These are phyloP conservation scores for Hypsizygus marmoreus DNA, from an alignment of 768 basidiomycete genomes.

Conservation along the genomic window DNA sequence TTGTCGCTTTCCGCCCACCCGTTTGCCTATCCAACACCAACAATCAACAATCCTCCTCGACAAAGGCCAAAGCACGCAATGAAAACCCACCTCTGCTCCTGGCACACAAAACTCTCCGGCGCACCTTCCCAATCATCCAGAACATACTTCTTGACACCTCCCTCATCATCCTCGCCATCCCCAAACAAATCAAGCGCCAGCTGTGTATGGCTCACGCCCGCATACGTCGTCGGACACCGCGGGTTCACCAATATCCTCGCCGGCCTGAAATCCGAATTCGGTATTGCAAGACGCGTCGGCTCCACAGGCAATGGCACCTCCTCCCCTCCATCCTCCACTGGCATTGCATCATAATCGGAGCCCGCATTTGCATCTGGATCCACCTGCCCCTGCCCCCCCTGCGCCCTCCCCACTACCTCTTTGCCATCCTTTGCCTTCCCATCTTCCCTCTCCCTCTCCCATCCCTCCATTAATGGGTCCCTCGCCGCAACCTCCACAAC, in stretches of 20 bases:
- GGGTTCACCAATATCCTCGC: constrained; percentile 95
- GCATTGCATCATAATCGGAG: constrained; percentile 88
- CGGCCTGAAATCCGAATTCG: constrained; percentile 85
- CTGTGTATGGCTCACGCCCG: constrained; percentile 94
- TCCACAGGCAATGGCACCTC: constrained; percentile 40
- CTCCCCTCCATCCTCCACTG: constrained; percentile 56
- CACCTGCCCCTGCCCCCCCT: constrained; percentile 33
- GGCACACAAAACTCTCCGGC: constrained; percentile 97
- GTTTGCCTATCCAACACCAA: constrained; percentile 60
- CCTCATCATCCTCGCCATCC: constrained; percentile 59
- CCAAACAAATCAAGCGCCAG: constrained; percentile 95
- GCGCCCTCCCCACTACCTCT: constrained; percentile 30
- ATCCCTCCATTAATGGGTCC: constrained; percentile 33
- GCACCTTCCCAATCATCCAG: constrained; percentile 96
- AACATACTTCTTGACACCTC: constrained; percentile 68
- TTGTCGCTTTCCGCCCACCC: constrained; percentile 85
- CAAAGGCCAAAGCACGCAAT: no score
- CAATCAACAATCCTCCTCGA: constrained; percentile 1
- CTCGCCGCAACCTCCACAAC: constrained; percentile 35
- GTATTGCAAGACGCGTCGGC: constrained; percentile 57
- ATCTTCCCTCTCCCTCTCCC: constrained; percentile 34
- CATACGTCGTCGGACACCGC: constrained; percentile 96
- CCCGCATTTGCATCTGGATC: constrained; percentile 84
- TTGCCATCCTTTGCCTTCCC: constrained; percentile 33
- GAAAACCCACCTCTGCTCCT: constrained; percentile 77